These are phyloP conservation scores for Leccinum pachyderme DNA, from an alignment of 1,284 basidiomycete genomes.

Conservation along the genomic window DNA sequence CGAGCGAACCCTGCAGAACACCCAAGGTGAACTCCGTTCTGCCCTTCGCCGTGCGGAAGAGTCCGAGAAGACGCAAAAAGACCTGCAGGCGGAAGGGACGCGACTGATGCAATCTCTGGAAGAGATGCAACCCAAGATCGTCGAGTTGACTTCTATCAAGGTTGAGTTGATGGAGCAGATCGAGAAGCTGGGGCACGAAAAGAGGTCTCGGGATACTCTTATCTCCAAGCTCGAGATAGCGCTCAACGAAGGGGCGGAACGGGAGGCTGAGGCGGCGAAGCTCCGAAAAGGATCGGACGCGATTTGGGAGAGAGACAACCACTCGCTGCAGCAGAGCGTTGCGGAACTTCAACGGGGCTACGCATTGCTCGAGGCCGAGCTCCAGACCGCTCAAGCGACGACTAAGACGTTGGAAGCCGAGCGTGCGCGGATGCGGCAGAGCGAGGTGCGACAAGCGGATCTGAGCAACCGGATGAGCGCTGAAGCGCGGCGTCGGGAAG, in stretches of 20 bases:
- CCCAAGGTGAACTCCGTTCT: constrained; percentile 58
- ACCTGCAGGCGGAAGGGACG: constrained; percentile 70
- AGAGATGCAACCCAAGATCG: constrained; percentile 81
- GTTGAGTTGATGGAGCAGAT: constrained; percentile 64
- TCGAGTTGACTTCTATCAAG: constrained; percentile 71
- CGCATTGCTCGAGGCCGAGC: constrained; percentile 58
- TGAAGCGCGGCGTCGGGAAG: constrained; percentile 43
- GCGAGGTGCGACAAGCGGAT: constrained; percentile 46
- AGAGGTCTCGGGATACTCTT: constrained; percentile 53
- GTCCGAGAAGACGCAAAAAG: constrained; percentile 66
- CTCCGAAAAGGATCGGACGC: constrained; percentile 42
- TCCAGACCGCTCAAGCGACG: constrained; percentile 50
- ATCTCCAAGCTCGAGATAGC: constrained; percentile 62
- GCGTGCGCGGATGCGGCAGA: constrained; percentile 52
- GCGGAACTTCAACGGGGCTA: constrained; percentile 64
- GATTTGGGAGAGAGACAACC: constrained; percentile 50
- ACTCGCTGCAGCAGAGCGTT: constrained; percentile 45
- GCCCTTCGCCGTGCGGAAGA: constrained; percentile 68
- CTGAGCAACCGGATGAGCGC: constrained; percentile 26
- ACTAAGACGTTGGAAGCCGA: constrained; percentile 58
- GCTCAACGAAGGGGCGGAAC: constrained; percentile 51
- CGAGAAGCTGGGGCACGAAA: constrained; percentile 50
- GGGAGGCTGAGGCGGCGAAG: constrained; percentile 45
- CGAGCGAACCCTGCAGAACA: constrained; percentile 56
- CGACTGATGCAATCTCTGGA: constrained; percentile 72